Conservation (phyloP, 2,329 filamentous ascomycete species). For the Venturia pyrina region DNA sequence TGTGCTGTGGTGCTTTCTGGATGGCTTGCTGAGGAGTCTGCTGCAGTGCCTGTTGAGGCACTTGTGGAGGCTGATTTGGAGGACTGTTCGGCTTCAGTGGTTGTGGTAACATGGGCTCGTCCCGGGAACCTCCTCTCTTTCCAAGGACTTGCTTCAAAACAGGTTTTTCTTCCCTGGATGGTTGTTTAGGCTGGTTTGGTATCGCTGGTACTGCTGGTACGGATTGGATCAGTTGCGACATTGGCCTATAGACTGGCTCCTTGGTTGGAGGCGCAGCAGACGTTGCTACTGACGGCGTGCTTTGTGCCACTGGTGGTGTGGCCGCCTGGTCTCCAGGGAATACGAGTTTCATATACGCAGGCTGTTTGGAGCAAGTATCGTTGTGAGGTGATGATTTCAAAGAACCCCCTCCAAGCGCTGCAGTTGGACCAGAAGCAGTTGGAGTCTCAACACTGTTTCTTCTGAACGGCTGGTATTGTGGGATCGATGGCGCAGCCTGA, state of each 20-base stretch:
- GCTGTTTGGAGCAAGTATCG: neutral
- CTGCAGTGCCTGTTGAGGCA: neutral
- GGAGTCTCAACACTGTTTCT: neutral
- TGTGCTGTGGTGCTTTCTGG: neutral
- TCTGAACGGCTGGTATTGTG: conserved; percentile 9
- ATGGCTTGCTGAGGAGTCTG: neutral
- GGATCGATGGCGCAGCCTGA: neutral
- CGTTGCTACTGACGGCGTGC: neutral
- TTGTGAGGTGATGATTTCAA: neutral
- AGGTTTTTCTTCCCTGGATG: neutral
- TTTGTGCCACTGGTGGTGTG: neutral
- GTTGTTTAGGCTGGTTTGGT: neutral
- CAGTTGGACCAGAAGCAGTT: neutral
- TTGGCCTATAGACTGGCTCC: conserved; percentile 4
- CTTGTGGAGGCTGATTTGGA: neutral
- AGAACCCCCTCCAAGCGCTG: neutral
- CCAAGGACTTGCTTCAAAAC: neutral
- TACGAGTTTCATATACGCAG: conserved; percentile 8
- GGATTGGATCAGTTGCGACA: neutral
- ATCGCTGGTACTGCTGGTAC: neutral
- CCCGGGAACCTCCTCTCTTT: neutral
- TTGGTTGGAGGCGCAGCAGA: neutral
- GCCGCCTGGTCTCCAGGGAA: neutral
- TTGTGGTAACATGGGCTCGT: neutral
- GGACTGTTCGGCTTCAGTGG: neutral